Evolutionary conservation across 495 filamentous ascomycete genomes (phyloP).

Genomic region (Glonium stellatum): DNA sequence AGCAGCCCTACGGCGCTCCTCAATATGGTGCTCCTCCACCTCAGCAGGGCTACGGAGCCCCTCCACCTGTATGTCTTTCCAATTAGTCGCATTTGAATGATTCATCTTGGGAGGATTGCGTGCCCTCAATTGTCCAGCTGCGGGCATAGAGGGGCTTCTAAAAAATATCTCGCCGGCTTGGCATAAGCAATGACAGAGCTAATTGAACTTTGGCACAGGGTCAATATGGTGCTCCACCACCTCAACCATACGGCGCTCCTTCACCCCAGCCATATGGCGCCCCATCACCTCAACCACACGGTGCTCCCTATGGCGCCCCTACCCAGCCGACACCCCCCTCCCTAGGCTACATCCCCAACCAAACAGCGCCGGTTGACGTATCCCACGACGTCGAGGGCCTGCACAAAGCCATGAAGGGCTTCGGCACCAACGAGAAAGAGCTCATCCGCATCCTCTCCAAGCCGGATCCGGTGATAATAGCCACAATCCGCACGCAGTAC

Average conservation of each 20-base stretch:
- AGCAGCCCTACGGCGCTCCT: conserved; percentile 14
- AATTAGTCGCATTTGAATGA: conserved; percentile 40
- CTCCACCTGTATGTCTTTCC: conserved; percentile 26
- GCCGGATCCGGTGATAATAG: conserved; percentile 67
- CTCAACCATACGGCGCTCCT: neutral
- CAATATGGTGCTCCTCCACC: conserved; percentile 21
- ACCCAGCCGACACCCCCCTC: conserved; percentile 11
- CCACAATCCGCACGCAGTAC: conserved; percentile 61
- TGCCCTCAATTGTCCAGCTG: neutral
- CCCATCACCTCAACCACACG: neutral
- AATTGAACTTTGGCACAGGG: conserved; percentile 1
- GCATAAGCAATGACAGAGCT: neutral
- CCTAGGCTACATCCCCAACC: conserved; percentile 15
- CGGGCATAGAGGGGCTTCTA: neutral
- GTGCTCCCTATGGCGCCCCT: neutral
- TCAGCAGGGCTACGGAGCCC: conserved; percentile 15
- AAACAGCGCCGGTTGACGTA: conserved; percentile 54
- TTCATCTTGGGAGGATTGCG: conserved; percentile 22
- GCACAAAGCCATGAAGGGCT: conserved; percentile 81
- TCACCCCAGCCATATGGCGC: conserved; percentile 6
- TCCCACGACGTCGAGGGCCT: conserved; percentile 59
- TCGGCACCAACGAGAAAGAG: conserved; percentile 75
- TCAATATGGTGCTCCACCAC: conserved; percentile 6
- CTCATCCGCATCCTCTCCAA: conserved; percentile 59
- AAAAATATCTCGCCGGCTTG: neutral